Evolutionary conservation across 306 rosid genomes (phyloP).

Genomic region (Amphicarpaea edgeworthii): DNA sequence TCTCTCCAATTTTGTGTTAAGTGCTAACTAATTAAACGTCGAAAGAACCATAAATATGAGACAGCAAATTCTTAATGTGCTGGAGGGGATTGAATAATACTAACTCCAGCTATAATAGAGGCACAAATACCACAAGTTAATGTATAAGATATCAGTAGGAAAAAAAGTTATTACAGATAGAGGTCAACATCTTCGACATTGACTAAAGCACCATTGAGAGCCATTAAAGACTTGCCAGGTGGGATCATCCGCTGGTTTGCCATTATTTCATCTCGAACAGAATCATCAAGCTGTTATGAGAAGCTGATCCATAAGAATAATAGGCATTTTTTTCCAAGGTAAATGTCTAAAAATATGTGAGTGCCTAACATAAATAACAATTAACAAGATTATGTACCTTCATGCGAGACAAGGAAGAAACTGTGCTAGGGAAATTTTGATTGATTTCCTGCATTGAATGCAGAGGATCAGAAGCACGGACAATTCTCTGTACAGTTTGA

Average conservation of each 20-base stretch:
- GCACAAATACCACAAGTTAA: constrained; percentile 34
- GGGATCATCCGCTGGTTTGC: constrained; percentile 98
- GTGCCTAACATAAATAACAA: not conserved
- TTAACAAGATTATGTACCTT: constrained; percentile 61
- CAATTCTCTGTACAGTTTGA: constrained; percentile 98
- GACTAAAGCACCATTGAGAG: constrained; percentile 95
- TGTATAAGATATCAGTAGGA: constrained; percentile 48
- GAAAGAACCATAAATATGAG: constrained; percentile 28
- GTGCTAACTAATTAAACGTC: not conserved
- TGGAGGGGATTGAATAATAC: not conserved
- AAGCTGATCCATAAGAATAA: constrained; percentile 42
- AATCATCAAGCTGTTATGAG: constrained; percentile 77
- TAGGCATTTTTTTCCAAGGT: constrained; percentile 6
- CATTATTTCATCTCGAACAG: constrained; percentile 86
- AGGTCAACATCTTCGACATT: constrained; percentile 96
- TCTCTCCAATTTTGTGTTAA: not conserved
- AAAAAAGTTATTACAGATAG: constrained; percentile 75
- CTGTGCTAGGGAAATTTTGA: constrained; percentile 94
- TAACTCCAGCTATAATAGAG: constrained; percentile 32
- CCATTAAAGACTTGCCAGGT: constrained; percentile 99
- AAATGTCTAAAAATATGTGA: constrained; percentile 3
- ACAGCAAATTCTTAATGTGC: constrained; percentile 17
- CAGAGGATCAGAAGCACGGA: constrained; percentile 95
- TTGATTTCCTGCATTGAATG: constrained; percentile 97
- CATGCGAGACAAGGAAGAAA: constrained; percentile 98